phyloP scores from a whole-genome alignment of 371 early-diverging fungal species.

The Lichtheimia hyalospora region DNA sequence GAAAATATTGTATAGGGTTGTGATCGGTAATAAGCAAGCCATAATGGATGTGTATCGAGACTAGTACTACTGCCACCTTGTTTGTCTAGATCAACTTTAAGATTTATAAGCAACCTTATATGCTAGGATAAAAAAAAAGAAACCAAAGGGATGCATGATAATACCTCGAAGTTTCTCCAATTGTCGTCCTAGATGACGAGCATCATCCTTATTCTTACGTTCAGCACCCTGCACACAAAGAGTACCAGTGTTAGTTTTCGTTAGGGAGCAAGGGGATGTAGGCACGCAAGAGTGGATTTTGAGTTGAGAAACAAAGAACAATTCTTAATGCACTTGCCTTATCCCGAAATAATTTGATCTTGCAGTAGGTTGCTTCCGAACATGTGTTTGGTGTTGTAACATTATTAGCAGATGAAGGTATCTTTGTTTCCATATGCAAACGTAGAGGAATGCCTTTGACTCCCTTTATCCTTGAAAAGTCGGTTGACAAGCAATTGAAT shows the following conservation, averaged over 20 bases:
- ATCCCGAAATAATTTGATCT: slow-evolving; percentile 7
- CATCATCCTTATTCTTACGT: slow-evolving; percentile 63
- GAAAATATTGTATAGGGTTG: slow-evolving; percentile 29
- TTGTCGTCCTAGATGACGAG: slow-evolving; percentile 56
- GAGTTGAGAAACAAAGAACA: slow-evolving; percentile 2
- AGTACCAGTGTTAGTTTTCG: neutral
- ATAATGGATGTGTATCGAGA: slow-evolving; percentile 33
- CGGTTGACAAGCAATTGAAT: slow-evolving; percentile 76
- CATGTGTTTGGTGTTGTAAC: neutral
- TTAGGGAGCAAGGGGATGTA: neutral
- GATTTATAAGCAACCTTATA: too few species aligned
- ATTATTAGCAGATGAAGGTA: too few species aligned
- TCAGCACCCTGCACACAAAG: slow-evolving; percentile 50
- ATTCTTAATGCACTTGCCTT: neutral
- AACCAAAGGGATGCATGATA: neutral
- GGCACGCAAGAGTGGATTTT: neutral
- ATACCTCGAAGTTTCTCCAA: slow-evolving; percentile 54
- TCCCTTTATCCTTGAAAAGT: slow-evolving; percentile 75
- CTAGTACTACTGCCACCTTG: too few species aligned
- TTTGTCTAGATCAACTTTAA: too few species aligned
- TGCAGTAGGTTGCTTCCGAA: slow-evolving; percentile 11
- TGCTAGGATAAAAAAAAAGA: too few species aligned
- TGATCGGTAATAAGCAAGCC: slow-evolving; percentile 34
- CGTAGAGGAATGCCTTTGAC: slow-evolving; percentile 77
- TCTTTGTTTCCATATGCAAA: slow-evolving; percentile 42